Conservation (phyloP, 371 early-diverging fungal species). For the Fennellomyces sp. region DNA sequence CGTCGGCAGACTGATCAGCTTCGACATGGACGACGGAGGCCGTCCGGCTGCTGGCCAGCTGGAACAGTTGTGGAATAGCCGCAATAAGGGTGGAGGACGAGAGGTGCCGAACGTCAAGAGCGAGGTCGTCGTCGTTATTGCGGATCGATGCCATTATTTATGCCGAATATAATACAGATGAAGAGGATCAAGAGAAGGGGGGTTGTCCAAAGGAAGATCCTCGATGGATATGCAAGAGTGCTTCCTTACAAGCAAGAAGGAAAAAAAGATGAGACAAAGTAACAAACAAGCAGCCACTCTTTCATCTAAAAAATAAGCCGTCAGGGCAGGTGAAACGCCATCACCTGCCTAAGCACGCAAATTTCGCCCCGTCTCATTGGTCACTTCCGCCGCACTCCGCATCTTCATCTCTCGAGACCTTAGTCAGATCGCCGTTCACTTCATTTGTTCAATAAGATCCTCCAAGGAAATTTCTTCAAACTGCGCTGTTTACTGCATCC, state of each 20-base stretch:
- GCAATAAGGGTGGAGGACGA: constrained; percentile 58
- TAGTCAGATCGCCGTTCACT: too few species aligned
- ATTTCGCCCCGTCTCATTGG: constrained; percentile 13
- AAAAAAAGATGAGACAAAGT: neutral
- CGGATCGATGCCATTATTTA: constrained; percentile 6
- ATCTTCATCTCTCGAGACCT: too few species aligned
- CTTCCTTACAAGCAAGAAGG: neutral
- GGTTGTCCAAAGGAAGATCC: neutral
- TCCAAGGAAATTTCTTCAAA: too few species aligned
- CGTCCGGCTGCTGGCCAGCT: constrained; percentile 47
- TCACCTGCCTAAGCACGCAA: constrained; percentile 17
- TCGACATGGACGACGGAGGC: constrained; percentile 63
- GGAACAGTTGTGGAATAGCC: constrained; percentile 71
- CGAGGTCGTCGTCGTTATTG: neutral
- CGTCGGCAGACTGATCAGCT: constrained; percentile 28
- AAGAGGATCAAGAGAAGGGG: neutral
- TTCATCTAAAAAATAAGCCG: constrained; percentile 3
- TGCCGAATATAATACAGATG: constrained; percentile 4
- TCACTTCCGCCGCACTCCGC: constrained; percentile 5
- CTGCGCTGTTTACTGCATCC: too few species aligned
- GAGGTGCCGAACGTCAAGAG: constrained; percentile 26
- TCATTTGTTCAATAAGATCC: too few species aligned
- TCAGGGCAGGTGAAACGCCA: neutral
- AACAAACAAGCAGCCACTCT: constrained; percentile 8
- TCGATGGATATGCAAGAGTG: constrained; percentile 1